phyloP scores from a whole-genome alignment of 805 yeast genomes.

The Yamadazyma laniorum region DNA sequence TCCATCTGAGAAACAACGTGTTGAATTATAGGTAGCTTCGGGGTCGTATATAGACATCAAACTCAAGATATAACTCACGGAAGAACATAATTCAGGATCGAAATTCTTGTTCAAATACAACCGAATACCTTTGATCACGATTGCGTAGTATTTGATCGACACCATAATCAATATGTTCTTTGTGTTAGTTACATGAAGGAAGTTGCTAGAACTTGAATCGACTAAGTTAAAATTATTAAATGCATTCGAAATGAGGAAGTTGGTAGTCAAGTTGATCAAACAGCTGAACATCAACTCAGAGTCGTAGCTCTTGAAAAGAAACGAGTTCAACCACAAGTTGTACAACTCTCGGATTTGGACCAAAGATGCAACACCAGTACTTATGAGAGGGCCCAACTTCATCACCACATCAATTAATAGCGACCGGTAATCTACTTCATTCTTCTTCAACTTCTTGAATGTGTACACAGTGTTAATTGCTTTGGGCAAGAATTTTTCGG shows the following conservation, averaged over 20 bases:
- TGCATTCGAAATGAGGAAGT: conserved; percentile 33
- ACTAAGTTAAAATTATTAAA: conserved; percentile 19
- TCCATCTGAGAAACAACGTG: conserved; percentile 41
- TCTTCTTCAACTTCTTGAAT: conserved; percentile 10
- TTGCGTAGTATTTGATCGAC: conserved; percentile 36
- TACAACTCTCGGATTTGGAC: conserved; percentile 29
- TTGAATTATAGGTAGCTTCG: conserved; percentile 36
- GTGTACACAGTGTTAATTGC: conserved; percentile 8
- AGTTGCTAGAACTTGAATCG: conserved; percentile 11
- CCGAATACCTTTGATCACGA: conserved; percentile 34
- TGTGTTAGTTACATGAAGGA: conserved; percentile 14
- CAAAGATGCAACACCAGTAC: conserved; percentile 26
- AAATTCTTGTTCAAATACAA: conserved; percentile 24
- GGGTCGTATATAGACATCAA: conserved; percentile 44
- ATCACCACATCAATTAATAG: conserved; percentile 13
- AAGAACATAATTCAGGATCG: conserved; percentile 31
- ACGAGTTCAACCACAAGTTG: conserved; percentile 32
- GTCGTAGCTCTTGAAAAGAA: conserved; percentile 23
- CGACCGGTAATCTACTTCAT: conserved; percentile 11
- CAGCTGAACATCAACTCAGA: conserved; percentile 34
- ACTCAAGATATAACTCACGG: conserved; percentile 36
- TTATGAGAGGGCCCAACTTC: conserved; percentile 12
- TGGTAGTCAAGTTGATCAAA: conserved; percentile 37
- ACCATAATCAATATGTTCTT: conserved; percentile 29
- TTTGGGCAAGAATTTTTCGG: conserved; percentile 12